These are phyloP conservation scores for Blastobotrys apis DNA, from an alignment of 1,139 yeast species.

Conservation along the genomic window DNA sequence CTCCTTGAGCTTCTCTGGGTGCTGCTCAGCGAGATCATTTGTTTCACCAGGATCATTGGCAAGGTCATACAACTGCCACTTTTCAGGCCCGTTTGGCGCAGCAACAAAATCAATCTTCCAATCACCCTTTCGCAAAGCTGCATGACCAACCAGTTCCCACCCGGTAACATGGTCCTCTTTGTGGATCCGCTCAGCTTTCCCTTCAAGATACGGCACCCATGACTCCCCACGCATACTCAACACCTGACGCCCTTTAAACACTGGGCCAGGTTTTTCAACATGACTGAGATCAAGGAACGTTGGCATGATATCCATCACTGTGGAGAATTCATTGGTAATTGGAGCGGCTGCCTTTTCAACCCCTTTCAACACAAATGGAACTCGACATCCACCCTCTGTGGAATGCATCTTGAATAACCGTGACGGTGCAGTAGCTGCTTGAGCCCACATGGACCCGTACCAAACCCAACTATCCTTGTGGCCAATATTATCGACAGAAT, in stretches of 20 bases:
- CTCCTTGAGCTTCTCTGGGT: constrained; percentile 39
- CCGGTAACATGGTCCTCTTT: constrained; percentile 49
- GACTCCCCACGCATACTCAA: constrained; percentile 43
- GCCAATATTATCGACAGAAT: constrained; percentile 47
- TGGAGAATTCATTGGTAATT: constrained; percentile 38
- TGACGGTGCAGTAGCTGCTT: constrained; percentile 56
- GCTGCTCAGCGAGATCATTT: constrained; percentile 38
- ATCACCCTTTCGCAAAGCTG: constrained; percentile 48
- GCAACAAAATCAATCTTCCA: constrained; percentile 46
- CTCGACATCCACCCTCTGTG: constrained; percentile 53
- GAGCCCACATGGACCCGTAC: constrained; percentile 60
- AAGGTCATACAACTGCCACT: constrained; percentile 49
- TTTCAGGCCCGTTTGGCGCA: constrained; percentile 46
- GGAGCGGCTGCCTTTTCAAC: constrained; percentile 27
- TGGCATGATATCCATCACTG: constrained; percentile 57
- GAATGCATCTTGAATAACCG: constrained; percentile 51
- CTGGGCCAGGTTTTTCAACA: constrained; percentile 42
- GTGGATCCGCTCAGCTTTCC: constrained; percentile 39
- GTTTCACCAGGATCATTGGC: constrained; percentile 47
- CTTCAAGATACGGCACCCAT: constrained; percentile 9
- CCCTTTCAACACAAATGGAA: constrained; percentile 41
- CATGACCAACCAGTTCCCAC: constrained; percentile 56
- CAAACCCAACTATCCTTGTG: constrained; percentile 45
- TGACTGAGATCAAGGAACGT: constrained; percentile 49
- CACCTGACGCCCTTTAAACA: constrained; percentile 41